A percentile compares a stretch with the other conserved stretches of the same genome.
Evolutionary conservation across 2,329 filamentous ascomycete species (phyloP).

Genomic region (Cladosporium austrohemisphaericum): DNA sequence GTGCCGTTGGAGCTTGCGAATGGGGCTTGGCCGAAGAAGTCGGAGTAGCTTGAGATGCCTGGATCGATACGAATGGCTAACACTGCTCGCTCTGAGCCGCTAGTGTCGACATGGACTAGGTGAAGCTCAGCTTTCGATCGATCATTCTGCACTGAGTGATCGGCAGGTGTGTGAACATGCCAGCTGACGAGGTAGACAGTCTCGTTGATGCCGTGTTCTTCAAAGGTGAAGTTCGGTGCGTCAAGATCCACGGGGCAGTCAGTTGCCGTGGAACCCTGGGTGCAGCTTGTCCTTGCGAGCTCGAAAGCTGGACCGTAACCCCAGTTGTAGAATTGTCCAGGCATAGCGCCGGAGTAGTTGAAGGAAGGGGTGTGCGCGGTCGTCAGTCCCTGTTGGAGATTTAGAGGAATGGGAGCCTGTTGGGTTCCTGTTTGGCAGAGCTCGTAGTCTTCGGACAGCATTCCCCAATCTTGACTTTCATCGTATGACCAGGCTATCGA

Average conservation of each 20-base stretch:
- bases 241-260: constrained; percentile 28
- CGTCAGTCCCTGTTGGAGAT: constrained; percentile 40
- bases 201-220: constrained; percentile 33
- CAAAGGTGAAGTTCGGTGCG: constrained; percentile 42
- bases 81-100: constrained; percentile 43
- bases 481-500: constrained; percentile 21
- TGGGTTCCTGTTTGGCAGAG: constrained; percentile 50
- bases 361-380: constrained; percentile 41
- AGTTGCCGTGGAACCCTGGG: background rate
- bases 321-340: constrained; percentile 48
- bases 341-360: constrained; percentile 36
- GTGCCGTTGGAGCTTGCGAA: constrained; percentile 22
- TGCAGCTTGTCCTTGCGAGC: constrained; percentile 30
- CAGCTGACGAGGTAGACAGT: constrained; percentile 49
- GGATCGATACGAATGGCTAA: constrained; percentile 48
- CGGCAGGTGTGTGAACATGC: constrained; percentile 51
- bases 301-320: constrained; percentile 48
- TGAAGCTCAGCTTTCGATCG: constrained; percentile 48
- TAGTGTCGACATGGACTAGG: constrained; percentile 45
- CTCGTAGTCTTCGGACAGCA: constrained; percentile 34
- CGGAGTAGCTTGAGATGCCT: constrained; percentile 33
- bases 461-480: constrained; percentile 22
- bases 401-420: constrained; percentile 49
- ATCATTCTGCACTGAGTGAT: constrained; percentile 45
- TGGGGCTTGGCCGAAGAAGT: constrained; percentile 40